Percentiles rank a stretch among this genome's conserved stretches.
These are phyloP conservation scores for Fusarium subtropicale DNA, from an alignment of 2,329 filamentous ascomycete species.

Conservation along the genomic window DNA sequence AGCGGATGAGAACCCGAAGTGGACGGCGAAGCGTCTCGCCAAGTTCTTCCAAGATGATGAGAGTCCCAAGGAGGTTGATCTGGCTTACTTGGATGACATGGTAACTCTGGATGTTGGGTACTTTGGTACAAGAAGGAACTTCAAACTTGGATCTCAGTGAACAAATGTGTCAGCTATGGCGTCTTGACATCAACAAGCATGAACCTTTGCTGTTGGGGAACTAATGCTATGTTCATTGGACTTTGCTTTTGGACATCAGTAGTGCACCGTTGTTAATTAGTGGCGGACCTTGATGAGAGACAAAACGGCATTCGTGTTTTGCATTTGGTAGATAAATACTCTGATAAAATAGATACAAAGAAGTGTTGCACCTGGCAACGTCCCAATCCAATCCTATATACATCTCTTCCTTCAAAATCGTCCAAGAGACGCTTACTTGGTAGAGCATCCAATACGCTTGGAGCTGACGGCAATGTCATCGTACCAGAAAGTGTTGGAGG, in stretches of 20 bases:
- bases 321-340: slow-evolving; percentile 6
- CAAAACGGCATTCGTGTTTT: not conserved
- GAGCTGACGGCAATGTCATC: slow-evolving; percentile 65
- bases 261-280: too few relatives aligned
- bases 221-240: too few relatives aligned
- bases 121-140: slow-evolving; percentile 13
- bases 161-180: too few relatives aligned
- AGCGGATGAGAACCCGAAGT: slow-evolving; percentile 46
- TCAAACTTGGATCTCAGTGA: slow-evolving; percentile 3
- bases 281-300: not conserved
- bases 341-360: slow-evolving; percentile 27
- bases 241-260: too few relatives aligned
- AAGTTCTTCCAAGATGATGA: slow-evolving; percentile 31
- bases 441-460: slow-evolving; percentile 38
- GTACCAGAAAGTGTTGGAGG: slow-evolving; percentile 72
- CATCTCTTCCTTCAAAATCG: not conserved
- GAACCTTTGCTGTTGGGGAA: not conserved
- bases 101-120: slow-evolving; percentile 40
- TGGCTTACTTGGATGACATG: slow-evolving; percentile 34
- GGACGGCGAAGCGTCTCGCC: slow-evolving; percentile 35
- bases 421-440: slow-evolving; percentile 11
- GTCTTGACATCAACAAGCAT: not conserved
- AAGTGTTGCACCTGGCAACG: slow-evolving; percentile 27
- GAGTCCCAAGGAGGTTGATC: slow-evolving; percentile 6
- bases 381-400: slow-evolving; percentile 19